Percentiles rank a stretch among this genome's conserved stretches.
Conservation (phyloP, 768 basidiomycete genomes). For the Guyanaporus albipodus region DNA sequence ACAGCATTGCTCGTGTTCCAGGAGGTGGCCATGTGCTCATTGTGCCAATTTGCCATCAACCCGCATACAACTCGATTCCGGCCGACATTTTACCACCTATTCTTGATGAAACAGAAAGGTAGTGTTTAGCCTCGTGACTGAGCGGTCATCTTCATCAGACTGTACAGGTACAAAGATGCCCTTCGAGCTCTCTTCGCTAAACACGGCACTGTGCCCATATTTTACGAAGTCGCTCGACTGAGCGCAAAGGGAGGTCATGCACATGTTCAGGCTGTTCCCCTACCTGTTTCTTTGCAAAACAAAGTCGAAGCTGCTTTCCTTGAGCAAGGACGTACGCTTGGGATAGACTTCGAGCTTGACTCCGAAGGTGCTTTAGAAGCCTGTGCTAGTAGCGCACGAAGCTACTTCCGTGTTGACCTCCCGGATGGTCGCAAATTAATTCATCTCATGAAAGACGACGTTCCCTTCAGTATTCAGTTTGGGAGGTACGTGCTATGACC, state of each 20-base stretch:
- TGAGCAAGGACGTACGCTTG: slow-evolving; percentile 59
- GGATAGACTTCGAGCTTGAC: slow-evolving; percentile 74
- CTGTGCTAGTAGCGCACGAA: slow-evolving; percentile 47
- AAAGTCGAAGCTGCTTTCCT: slow-evolving; percentile 70
- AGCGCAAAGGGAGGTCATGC: slow-evolving; percentile 90
- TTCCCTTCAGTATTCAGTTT: slow-evolving; percentile 88
- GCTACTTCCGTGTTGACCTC: slow-evolving; percentile 90
- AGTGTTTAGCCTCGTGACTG: slow-evolving; percentile 15
- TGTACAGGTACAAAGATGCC: slow-evolving; percentile 69
- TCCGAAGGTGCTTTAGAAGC: slow-evolving; percentile 57
- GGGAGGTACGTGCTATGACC: slow-evolving; percentile 58
- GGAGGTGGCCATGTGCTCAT: slow-evolving; percentile 96
- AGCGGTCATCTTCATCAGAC: not conserved
- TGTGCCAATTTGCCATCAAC: slow-evolving; percentile 91
- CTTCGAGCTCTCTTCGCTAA: slow-evolving; percentile 69
- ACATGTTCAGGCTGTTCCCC: slow-evolving; percentile 82
- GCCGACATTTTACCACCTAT: slow-evolving; percentile 72
- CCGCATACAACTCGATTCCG: slow-evolving; percentile 81
- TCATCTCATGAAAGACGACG: slow-evolving; percentile 73
- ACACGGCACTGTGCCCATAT: slow-evolving; percentile 62
- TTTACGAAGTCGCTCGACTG: slow-evolving; percentile 85
- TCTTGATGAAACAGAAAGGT: slow-evolving; percentile 77
- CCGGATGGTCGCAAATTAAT: slow-evolving; percentile 84
- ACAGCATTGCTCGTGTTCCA: slow-evolving; percentile 53
- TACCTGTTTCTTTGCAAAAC: slow-evolving; percentile 60